These are phyloP conservation scores for Lachnellula arida DNA, from an alignment of 2,329 filamentous ascomycete genomes.

Conservation along the genomic window DNA sequence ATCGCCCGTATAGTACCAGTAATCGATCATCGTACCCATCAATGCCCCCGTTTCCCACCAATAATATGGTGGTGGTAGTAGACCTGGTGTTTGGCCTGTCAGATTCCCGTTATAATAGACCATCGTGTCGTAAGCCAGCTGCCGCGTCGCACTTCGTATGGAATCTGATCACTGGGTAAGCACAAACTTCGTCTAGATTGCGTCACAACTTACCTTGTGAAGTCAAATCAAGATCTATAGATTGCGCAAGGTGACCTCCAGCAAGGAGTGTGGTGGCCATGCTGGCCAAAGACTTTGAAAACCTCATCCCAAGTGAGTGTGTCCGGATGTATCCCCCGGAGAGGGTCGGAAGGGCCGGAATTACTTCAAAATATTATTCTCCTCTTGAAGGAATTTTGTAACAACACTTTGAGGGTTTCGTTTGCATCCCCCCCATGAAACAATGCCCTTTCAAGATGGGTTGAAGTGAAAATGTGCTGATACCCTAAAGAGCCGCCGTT, in stretches of 20 bases:
- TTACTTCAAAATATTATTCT: neutral
- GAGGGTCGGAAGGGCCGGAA: neutral
- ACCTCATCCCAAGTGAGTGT: constrained; percentile 10
- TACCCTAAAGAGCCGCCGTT: neutral
- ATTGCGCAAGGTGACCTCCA: constrained; percentile 13
- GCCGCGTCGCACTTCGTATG: constrained; percentile 29
- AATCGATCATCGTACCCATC: constrained; percentile 68
- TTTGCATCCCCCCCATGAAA: no score
- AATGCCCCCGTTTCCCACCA: constrained; percentile 68
- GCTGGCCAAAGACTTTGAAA: constrained; percentile 1
- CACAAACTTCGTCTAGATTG: neutral
- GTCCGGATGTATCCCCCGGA: neutral
- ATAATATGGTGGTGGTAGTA: constrained; percentile 50
- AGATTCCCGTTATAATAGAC: constrained; percentile 48
- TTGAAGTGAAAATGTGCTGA: no score
- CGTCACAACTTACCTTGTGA: constrained; percentile 20
- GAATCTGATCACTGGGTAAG: constrained; percentile 21
- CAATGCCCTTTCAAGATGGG: no score
- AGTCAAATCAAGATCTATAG: constrained; percentile 23
- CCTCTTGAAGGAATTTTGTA: no score
- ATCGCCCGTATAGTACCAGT: constrained; percentile 80
- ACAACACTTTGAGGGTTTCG: no score
- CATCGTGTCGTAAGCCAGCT: constrained; percentile 45
- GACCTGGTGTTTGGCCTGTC: constrained; percentile 45
- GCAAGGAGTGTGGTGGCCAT: constrained; percentile 9